Evolutionary conservation across 148 eudicot genomes (phyloP).

Genomic region (Camellia granthamiana): DNA sequence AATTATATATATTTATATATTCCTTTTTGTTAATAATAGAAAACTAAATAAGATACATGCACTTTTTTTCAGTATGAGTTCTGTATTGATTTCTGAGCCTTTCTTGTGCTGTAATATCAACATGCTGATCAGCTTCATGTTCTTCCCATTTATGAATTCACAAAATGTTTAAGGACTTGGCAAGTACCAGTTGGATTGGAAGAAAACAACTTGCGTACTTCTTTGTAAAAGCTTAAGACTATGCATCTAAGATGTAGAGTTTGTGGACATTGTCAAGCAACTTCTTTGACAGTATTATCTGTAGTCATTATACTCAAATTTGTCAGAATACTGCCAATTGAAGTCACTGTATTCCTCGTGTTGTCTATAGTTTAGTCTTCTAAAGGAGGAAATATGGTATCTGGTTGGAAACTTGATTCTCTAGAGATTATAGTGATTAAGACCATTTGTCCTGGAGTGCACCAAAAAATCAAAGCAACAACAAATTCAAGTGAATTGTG

Average conservation of each 20-base stretch:
- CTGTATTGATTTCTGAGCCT: not conserved
- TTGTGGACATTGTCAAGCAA: not conserved
- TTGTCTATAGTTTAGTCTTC: not conserved
- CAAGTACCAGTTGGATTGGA: not conserved
- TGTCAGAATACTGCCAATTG: not conserved
- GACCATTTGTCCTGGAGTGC: not conserved
- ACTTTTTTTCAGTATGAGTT: not conserved
- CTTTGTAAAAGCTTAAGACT: not conserved
- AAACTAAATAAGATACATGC: not conserved
- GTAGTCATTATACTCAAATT: not conserved
- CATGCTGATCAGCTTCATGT: not conserved
- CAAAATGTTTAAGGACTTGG: not conserved
- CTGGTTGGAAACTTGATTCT: not conserved
- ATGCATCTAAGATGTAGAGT: not conserved
- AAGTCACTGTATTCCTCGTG: not conserved
- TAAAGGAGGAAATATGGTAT: not conserved
- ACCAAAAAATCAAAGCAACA: not conserved
- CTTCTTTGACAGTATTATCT: not conserved
- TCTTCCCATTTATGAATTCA: not conserved
- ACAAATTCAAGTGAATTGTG: no score
- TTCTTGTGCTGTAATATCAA: not conserved
- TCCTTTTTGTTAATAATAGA: not conserved
- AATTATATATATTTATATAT: not conserved
- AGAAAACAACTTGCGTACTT: not conserved
- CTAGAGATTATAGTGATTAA: not conserved